phyloP scores from a whole-genome alignment of 1,284 basidiomycete genomes.

The Omphalotus olearius region DNA sequence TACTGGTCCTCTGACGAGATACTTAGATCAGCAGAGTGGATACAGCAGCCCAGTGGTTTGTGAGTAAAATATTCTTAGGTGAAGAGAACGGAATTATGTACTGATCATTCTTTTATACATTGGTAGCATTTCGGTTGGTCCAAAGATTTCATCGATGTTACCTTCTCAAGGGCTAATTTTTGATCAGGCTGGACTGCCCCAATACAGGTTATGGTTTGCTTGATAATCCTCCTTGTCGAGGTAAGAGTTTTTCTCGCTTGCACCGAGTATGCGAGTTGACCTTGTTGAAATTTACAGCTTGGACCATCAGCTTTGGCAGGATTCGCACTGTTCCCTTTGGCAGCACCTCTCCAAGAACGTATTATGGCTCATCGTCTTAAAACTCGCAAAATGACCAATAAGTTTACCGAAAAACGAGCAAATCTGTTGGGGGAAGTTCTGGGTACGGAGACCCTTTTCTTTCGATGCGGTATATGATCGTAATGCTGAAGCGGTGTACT shows the following conservation, averaged over 20 bases:
- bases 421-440: conserved; percentile 67
- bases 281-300: conserved; percentile 36
- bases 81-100: not conserved
- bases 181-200: conserved; percentile 61
- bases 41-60: conserved; percentile 64
- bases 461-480: too few relatives aligned
- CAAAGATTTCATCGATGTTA: too few relatives aligned
- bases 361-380: conserved; percentile 68
- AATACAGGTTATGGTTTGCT: conserved; percentile 58
- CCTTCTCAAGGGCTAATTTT: too few relatives aligned
- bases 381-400: conserved; percentile 56
- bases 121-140: conserved; percentile 40
- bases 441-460: conserved; percentile 23
- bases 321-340: conserved; percentile 66
- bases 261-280: not conserved
- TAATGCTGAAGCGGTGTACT: too few relatives aligned
- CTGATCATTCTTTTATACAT: conserved; percentile 9
- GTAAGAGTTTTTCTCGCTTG: conserved; percentile 26
- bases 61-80: conserved; percentile 33
- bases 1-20: not conserved
- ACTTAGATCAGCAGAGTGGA: conserved; percentile 51
- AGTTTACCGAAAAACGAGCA: conserved; percentile 69
- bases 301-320: conserved; percentile 77
- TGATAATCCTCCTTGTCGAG: conserved; percentile 59
- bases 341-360: conserved; percentile 67